Percentiles rank a stretch among this genome's conserved stretches.
These are phyloP conservation scores for Micractinium conductrix DNA, from an alignment of 139 green algal genomes.

Conservation along the genomic window DNA sequence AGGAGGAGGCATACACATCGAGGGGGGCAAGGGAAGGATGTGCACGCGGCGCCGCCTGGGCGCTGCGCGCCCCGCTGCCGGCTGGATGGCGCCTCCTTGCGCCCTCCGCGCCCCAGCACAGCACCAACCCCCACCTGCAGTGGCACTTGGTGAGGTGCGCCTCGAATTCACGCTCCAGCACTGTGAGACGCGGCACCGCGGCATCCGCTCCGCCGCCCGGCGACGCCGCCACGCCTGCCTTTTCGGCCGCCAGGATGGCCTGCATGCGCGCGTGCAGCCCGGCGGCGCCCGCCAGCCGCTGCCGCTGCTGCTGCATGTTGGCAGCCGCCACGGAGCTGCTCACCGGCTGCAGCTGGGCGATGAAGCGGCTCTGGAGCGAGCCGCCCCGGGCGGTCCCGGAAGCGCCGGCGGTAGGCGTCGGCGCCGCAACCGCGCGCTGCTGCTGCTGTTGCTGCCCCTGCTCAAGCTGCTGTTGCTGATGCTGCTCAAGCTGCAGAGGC, in stretches of 20 bases:
- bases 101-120: neutral
- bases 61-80: too few species aligned
- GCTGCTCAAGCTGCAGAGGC: neutral
- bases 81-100: too few species aligned
- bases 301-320: constrained; percentile 24
- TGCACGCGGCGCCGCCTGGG: too few species aligned
- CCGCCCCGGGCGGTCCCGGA: neutral
- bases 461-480: neutral
- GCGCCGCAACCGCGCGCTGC: neutral
- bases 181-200: neutral
- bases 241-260: constrained; percentile 19
- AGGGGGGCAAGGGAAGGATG: too few species aligned
- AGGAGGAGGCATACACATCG: too few species aligned
- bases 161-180: constrained; percentile 9
- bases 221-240: neutral
- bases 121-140: constrained; percentile 1
- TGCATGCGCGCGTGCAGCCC: constrained; percentile 33
- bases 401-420: neutral
- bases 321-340: constrained; percentile 14
- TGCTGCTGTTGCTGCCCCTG: neutral
- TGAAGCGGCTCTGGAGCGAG: constrained; percentile 30
- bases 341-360: constrained; percentile 27
- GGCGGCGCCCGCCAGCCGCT: neutral
- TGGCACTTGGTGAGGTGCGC: constrained; percentile 32
- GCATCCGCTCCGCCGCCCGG: neutral